Evolutionary conservation across 805 yeast species (phyloP).

Genomic region (Starmera pachycereana): DNA sequence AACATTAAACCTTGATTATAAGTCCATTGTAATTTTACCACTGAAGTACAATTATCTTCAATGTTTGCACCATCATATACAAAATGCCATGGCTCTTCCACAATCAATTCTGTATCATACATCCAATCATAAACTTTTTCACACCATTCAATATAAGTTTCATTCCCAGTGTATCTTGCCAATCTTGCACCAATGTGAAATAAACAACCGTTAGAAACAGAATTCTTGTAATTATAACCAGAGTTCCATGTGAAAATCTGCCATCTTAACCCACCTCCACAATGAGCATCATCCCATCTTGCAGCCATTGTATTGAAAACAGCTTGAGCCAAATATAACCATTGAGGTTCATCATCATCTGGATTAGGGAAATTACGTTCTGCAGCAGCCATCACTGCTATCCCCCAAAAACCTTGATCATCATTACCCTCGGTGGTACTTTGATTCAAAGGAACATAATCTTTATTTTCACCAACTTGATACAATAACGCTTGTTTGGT

Average conservation of each 20-base stretch:
- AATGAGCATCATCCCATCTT: conserved; percentile 80
- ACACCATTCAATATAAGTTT: conserved; percentile 64
- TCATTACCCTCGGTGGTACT: conserved; percentile 93
- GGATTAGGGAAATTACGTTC: conserved; percentile 80
- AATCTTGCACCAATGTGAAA: conserved; percentile 83
- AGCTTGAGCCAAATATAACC: conserved; percentile 83
- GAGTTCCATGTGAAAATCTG: conserved; percentile 92
- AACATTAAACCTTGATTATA: conserved; percentile 77
- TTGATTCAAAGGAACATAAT: conserved; percentile 83
- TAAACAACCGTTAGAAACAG: conserved; percentile 84
- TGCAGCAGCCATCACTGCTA: conserved; percentile 86
- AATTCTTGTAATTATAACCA: conserved; percentile 88
- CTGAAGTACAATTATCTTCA: conserved; percentile 47
- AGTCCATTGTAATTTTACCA: conserved; percentile 65
- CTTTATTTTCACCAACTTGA: conserved; percentile 65
- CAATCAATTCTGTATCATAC: conserved; percentile 31
- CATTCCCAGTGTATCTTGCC: conserved; percentile 73
- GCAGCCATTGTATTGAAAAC: conserved; percentile 83
- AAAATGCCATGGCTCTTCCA: conserved; percentile 22
- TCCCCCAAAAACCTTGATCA: conserved; percentile 97
- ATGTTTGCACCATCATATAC: conserved; percentile 64
- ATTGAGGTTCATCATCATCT: conserved; percentile 46
- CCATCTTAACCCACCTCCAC: conserved; percentile 94
- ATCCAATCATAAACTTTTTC: conserved; percentile 79
- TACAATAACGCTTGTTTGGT: conserved; percentile 54